Base-by-base conservation (phyloP, 176 grass and related monocot genomes). In the Eremochloa ophiuroides region DNA sequence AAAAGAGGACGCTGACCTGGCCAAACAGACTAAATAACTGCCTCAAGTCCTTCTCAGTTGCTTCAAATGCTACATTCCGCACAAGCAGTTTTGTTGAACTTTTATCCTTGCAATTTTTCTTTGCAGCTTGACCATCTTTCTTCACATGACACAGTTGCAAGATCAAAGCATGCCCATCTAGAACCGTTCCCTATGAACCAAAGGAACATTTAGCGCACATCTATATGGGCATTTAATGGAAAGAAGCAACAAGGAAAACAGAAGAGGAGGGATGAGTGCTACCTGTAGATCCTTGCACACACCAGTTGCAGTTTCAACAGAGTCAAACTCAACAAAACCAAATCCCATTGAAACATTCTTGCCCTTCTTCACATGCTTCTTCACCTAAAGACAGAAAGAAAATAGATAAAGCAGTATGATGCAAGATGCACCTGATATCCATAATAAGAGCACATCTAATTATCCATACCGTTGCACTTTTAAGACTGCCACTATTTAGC, bases 341-440 rank as follows among this genome's bases (percentile, higher is more conserved):
- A 93, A 98, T 86, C 96, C 96, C 90, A 95, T 98, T 0, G 96
- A 98, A 75, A 98, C 90, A 86, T 84, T 88, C 86, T 95, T 98
- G 38, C 90, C 96, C 66, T 95, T 91, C 70, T 95, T 98, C 75
- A 88, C 25, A 77, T 98, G 92, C 74, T 93, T 98, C 66, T 95
- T 91, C 40, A 98, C 91, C 94, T 97, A 76, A 74, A 66, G 10
- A 85, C 35, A 78, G 60, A 27, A 23, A 85, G 70, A 81, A 87
- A 27, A 40, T 62, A 3, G 77, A 63, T 44, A 37, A 61, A 66
- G 82, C 38, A 88, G n/a, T 34, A 60, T 77, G 30, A 7, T 75
- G 67, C 35, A 79, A 72, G 46, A 62, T 15, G 23, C 38, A 25
- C 42, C 31, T 5, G 9, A 59, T 79, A 82, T 61, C 47, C 44